A percentile compares a stretch with the other conserved stretches of the same genome.
These are phyloP conservation scores for Podaxis sp. DNA, from an alignment of 768 basidiomycete species.

Conservation along the genomic window DNA sequence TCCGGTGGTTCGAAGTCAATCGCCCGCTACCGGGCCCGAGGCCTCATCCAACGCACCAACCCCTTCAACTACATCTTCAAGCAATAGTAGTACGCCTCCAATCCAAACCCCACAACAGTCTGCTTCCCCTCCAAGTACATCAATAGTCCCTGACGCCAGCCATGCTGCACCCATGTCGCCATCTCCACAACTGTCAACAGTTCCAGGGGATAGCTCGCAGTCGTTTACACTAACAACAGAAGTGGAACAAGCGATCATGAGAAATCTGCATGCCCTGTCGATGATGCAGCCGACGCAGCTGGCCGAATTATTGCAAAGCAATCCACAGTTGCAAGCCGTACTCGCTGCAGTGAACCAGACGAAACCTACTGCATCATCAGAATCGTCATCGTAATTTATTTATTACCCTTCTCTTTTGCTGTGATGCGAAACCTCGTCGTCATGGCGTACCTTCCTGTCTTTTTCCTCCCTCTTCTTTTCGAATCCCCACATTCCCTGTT, in stretches of 20 bases:
- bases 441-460: not conserved
- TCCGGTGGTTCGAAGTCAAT: not conserved
- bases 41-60: not conserved
- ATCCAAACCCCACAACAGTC: slow-evolving; percentile 4
- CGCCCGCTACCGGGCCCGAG: not conserved
- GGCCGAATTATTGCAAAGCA: slow-evolving; percentile 33
- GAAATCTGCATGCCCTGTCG: slow-evolving; percentile 29
- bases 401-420: not conserved
- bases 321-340: slow-evolving; percentile 33
- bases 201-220: slow-evolving; percentile 7
- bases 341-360: slow-evolving; percentile 7
- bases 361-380: not conserved
- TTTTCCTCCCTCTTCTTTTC: not conserved
- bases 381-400: not conserved
- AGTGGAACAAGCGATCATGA: slow-evolving; percentile 13
- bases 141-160: not conserved
- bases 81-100: not conserved
- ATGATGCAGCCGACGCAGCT: slow-evolving; percentile 35
- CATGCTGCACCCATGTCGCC: not conserved
- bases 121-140: slow-evolving; percentile 6
- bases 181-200: not conserved
- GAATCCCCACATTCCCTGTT: not conserved
- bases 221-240: slow-evolving; percentile 17
- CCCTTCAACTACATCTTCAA: not conserved
- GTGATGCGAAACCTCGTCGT: not conserved